These are phyloP conservation scores for Urtica urens DNA, from an alignment of 306 rosid genomes.

Conservation along the genomic window DNA sequence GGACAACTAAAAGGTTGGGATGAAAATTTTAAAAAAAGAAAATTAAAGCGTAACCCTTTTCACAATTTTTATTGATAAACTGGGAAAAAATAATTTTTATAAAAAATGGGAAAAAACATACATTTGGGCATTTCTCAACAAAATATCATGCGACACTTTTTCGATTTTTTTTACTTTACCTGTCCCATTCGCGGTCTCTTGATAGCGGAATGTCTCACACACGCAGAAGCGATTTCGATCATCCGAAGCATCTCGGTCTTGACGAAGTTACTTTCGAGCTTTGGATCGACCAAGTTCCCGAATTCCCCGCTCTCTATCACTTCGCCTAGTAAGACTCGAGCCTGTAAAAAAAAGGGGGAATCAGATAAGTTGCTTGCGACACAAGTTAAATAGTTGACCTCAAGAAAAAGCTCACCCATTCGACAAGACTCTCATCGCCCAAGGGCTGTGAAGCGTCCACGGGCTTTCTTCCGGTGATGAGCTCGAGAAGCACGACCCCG, in stretches of 20 bases:
- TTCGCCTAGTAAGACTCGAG: constrained; percentile 62
- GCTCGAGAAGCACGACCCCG: constrained; percentile 91
- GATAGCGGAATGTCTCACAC: constrained; percentile 67
- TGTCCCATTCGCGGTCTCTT: constrained; percentile 94
- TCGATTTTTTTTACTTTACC: too few relatives aligned
- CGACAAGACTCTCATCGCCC: constrained; percentile 85
- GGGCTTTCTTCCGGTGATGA: constrained; percentile 84
- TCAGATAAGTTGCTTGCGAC: background rate
- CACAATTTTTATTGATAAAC: too few relatives aligned
- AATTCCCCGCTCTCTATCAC: constrained; percentile 56
- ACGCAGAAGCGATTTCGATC: constrained; percentile 76
- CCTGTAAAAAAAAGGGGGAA: constrained; percentile 32
- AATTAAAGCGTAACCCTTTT: too few relatives aligned
- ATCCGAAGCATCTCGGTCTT: constrained; percentile 58
- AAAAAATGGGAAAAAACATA: too few relatives aligned
- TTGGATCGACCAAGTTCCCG: constrained; percentile 48
- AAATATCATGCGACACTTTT: too few relatives aligned
- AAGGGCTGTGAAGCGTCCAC: constrained; percentile 72
- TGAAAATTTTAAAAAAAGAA: too few relatives aligned
- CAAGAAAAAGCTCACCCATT: constrained; percentile 62
- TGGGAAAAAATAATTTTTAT: too few relatives aligned
- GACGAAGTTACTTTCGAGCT: constrained; percentile 50
- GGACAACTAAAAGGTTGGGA: too few relatives aligned
- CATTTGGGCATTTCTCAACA: too few relatives aligned
- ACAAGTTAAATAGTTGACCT: background rate